Base-by-base conservation (phyloP, 1,284 basidiomycete species). In the Cutaneotrichosporon dermatis region DNA sequence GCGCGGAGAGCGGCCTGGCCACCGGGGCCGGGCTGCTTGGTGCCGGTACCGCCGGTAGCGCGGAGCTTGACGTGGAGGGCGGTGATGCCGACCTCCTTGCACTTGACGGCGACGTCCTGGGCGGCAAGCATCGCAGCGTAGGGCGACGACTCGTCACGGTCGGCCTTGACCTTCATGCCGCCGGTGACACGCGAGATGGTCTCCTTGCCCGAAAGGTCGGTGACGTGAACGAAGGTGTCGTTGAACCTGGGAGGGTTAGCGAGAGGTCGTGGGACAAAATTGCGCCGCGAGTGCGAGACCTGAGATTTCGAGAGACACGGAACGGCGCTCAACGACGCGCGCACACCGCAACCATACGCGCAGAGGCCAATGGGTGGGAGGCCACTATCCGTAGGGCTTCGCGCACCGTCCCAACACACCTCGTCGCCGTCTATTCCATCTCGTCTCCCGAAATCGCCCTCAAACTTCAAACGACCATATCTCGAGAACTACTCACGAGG, bases 121-220 rank as follows among this genome's bases (percentile, higher is more conserved):
- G 95, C 95, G 66, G 95, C 95, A 81, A 98, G 85, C 95, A 99
- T 98, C 78, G 96, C 96, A 66, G 95, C 96, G 83, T 98, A 99
- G 34, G 95, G 77, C 44, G 95, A 98, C 54, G 94, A 98, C 84
- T 99, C 95, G 83, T 99, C 95, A 82, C 96, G 91, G 82, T 99
- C 95, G 44, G 95, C 96, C 85, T 99, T 99, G 83, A 99, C 95
- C 84, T 99, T 99, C 96, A 99, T 99, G 68, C 95, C 95, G 89
- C 93, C 94, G 69, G 95, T 99, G 68, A 98, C 92, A 79, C 95
- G 92, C 73, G 90, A 89, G 82, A 99, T 92, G 77, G 95, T 99
- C 85, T 99, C 95, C 84, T 92, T 94, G 76, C 95, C 96, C 46
- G 94, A 93, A 64, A 98, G 84, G 90, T 99, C 96, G 79, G 95